Evolutionary conservation across 1,139 yeast genomes (phyloP).

Genomic region (Candida freyschussii): DNA sequence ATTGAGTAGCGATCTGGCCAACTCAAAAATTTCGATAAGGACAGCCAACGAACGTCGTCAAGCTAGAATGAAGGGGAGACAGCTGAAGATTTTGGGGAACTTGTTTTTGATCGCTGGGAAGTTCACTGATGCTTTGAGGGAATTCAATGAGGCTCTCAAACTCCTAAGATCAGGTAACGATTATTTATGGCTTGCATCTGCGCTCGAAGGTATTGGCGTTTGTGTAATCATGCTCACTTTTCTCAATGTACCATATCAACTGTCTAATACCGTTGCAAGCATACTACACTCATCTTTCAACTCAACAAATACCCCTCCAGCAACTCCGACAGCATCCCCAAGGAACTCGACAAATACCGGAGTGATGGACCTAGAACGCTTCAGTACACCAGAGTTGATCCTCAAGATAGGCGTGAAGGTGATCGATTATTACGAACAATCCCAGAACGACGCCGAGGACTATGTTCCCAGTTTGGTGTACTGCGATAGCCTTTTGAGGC

Average conservation of each 20-base stretch:
- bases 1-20: constrained; percentile 27
- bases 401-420: constrained; percentile 46
- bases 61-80: constrained; percentile 63
- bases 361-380: constrained; percentile 17
- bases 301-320: constrained; percentile 16
- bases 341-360: constrained; percentile 33
- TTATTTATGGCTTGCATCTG: constrained; percentile 81
- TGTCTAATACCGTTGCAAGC: constrained; percentile 46
- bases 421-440: constrained; percentile 52
- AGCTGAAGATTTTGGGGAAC: constrained; percentile 69
- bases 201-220: constrained; percentile 75
- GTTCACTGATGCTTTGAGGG: constrained; percentile 60
- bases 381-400: constrained; percentile 44
- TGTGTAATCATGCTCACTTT: constrained; percentile 58
- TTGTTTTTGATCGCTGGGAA: constrained; percentile 78
- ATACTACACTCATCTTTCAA: constrained; percentile 16
- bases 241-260: constrained; percentile 52
- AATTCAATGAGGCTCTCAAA: constrained; percentile 67
- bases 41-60: constrained; percentile 46
- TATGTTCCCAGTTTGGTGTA: constrained; percentile 79
- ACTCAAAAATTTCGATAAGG: constrained; percentile 24
- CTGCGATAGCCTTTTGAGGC: constrained; percentile 66
- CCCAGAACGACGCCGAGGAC: constrained; percentile 62
- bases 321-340: constrained; percentile 35
- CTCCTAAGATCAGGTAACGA: constrained; percentile 63